Conservation (phyloP, 2,329 filamentous ascomycete genomes). For the Microsporum canis region DNA sequence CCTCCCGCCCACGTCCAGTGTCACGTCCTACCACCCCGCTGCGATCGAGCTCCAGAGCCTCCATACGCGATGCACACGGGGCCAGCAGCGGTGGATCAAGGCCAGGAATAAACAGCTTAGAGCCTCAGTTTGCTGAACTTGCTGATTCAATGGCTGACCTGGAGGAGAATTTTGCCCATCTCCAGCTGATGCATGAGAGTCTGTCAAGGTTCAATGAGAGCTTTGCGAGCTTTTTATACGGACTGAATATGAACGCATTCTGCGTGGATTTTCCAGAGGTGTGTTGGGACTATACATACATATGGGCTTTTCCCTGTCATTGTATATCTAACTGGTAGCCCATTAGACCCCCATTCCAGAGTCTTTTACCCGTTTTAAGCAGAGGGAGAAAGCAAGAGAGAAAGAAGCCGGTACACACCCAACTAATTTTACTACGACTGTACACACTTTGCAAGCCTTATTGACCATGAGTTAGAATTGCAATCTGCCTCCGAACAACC, state of each 20-base stretch:
- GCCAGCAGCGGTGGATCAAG: conserved; percentile 30
- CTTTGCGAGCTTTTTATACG: conserved; percentile 90
- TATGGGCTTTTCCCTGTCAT: not conserved
- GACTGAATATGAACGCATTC: conserved; percentile 97
- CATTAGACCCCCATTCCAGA: conserved; percentile 66
- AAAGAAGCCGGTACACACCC: conserved; percentile 11
- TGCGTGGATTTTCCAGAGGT: conserved; percentile 97
- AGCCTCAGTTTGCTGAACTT: conserved; percentile 85
- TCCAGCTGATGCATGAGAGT: conserved; percentile 94
- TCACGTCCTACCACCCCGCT: conserved; percentile 86
- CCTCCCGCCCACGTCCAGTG: conserved; percentile 49
- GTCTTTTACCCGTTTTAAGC: conserved; percentile 60
- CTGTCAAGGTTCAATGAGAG: conserved; percentile 87
- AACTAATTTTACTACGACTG: not conserved
- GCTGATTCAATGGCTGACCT: conserved; percentile 90
- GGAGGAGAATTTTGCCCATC: conserved; percentile 93
- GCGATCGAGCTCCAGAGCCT: conserved; percentile 78
- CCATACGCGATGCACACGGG: conserved; percentile 63
- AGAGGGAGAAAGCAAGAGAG: conserved; percentile 34
- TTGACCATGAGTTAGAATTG: not conserved
- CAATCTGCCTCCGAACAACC: not conserved
- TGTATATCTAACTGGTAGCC: not conserved
- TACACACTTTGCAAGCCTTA: no score
- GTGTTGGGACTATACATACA: conserved; percentile 11
- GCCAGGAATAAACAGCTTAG: conserved; percentile 65